Base-by-base conservation (phyloP, 208 protist genomes). In the Wallacemonas sp. region DNA sequence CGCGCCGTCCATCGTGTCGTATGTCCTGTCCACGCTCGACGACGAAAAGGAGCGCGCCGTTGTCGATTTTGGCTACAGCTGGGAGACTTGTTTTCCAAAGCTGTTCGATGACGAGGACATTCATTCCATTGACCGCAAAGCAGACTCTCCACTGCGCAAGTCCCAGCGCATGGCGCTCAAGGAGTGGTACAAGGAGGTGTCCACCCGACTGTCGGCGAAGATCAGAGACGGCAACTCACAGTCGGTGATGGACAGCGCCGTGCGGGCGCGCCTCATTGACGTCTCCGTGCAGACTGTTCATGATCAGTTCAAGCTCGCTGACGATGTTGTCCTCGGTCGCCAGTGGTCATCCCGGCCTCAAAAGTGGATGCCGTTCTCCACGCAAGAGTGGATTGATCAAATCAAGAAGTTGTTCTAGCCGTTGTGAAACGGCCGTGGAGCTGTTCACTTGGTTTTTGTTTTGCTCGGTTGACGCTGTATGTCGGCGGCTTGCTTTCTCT, bases 131-230 rank as follows among this genome's bases (percentile, higher is more conserved):
- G 63, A 76, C 38, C 46, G 67, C 3, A 49, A 68, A 33, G 57
- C 54, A 23, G 69, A 28, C 41, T 61, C 48, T 10, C 67, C 71
- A 26, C 73, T 95, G 44, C 72, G 65, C 23, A 92, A 93, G 67
- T 73, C 79, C 31, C 79, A 95, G 64, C 76, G 84, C 8, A 81
- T 81, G 72, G 86, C 87, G 11, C 65, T 92, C 28, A 95, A 95
- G 48, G 64, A 74, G 31, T 95, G 87, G 86, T 71, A 87, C 67
- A 67, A 70, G 22, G 61, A 69, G 26, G 86, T 86, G 2, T 70
- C 74, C 18, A 38, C 59, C 1, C 48, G 50, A 8, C 54, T 95
- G 22, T 44, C 67, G 10, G 61, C 32, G 12, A 86, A 84, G 63
- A 81, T 93, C 44, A 33, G 50, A n/a, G 67, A 86, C 31, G 84